Evolutionary conservation across 106 monocot species (phyloP).

Genomic region (Acanthochlamys bracteata): DNA sequence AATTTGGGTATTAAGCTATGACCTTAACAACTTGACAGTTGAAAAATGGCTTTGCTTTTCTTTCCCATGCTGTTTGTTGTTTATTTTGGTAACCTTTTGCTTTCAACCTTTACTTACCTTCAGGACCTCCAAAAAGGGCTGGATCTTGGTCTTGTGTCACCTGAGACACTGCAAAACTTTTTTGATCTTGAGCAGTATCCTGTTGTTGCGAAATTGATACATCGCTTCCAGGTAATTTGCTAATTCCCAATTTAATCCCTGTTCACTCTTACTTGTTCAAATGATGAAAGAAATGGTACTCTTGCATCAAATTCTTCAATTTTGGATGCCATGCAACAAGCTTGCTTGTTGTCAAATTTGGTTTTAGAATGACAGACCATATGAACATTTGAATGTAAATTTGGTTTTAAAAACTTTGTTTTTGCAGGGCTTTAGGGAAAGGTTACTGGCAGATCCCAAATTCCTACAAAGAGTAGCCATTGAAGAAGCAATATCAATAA

Average conservation of each 20-base stretch:
- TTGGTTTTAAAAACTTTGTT: not conserved
- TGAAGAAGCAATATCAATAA: constrained; percentile 92
- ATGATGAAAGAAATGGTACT: too few species aligned
- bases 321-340: too few species aligned
- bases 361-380: too few species aligned
- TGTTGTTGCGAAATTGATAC: constrained; percentile 74
- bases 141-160: constrained; percentile 93
- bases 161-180: constrained; percentile 90
- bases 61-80: not conserved
- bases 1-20: too few species aligned
- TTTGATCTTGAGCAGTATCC: constrained; percentile 97
- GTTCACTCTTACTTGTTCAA: too few species aligned
- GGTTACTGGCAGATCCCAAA: constrained; percentile 91
- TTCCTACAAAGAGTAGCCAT: constrained; percentile 86
- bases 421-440: constrained; percentile 87
- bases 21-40: too few species aligned
- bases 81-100: not conserved
- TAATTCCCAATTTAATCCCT: not conserved
- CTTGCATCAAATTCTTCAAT: too few species aligned
- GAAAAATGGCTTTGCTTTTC: constrained; percentile 5
- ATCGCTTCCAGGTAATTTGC: constrained; percentile 69
- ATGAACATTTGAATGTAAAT: not conserved
- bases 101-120: constrained; percentile 4
- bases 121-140: constrained; percentile 92
- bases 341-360: too few species aligned